These are phyloP conservation scores for Pseudogymnoascus sp. DNA, from an alignment of 2,329 filamentous ascomycete species.

Conservation along the genomic window DNA sequence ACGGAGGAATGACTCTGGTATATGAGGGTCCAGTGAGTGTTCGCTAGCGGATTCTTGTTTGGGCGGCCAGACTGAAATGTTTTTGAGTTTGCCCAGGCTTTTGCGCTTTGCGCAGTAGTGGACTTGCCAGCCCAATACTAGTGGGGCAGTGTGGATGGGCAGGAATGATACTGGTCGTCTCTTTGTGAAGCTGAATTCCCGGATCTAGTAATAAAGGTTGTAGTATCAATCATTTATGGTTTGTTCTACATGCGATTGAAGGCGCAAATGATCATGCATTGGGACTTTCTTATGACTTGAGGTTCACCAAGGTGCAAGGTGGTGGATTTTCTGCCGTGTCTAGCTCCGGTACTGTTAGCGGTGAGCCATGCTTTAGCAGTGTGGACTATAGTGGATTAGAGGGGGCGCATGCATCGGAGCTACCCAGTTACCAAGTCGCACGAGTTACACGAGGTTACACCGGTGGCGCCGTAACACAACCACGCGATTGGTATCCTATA, in stretches of 20 bases:
- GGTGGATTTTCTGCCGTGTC: neutral
- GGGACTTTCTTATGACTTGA: neutral
- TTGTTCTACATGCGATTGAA: neutral
- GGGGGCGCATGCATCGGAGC: neutral
- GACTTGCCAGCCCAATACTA: neutral
- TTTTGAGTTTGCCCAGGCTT: neutral
- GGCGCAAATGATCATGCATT: neutral
- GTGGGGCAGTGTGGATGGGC: neutral
- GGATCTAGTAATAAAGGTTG: neutral
- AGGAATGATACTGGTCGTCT: neutral
- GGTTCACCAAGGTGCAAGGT: neutral
- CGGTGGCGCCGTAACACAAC: neutral
- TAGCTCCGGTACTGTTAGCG: slow-evolving; percentile 5
- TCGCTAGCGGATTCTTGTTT: neutral
- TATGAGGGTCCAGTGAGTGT: neutral
- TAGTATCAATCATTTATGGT: neutral
- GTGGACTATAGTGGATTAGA: neutral
- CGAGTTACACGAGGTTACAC: neutral
- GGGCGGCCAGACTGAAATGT: neutral
- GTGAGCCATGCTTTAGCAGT: neutral
- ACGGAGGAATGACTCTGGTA: neutral
- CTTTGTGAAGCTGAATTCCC: neutral
- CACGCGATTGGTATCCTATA: neutral
- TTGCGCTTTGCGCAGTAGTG: neutral
- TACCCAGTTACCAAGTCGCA: neutral